Evolutionary conservation across 306 rosid species (phyloP).

Genomic region (Inga laurina): DNA sequence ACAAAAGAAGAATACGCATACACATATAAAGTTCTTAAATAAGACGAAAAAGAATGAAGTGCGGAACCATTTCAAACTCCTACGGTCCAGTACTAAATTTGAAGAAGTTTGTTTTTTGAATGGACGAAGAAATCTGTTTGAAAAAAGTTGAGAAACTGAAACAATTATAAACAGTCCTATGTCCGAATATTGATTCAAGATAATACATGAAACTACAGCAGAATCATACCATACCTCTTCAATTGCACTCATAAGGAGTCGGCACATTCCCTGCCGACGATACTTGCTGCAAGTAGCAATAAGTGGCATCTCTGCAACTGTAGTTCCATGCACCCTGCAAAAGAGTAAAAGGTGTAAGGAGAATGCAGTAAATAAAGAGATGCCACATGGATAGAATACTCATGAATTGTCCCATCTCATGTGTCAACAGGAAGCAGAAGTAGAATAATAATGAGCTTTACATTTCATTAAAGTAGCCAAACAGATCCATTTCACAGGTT

Average conservation of each 20-base stretch:
- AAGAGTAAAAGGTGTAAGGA: constrained; percentile 26
- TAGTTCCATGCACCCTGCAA: constrained; percentile 86
- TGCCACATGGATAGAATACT: constrained; percentile 14
- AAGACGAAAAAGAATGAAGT: constrained; percentile 9
- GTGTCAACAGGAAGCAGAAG: background rate
- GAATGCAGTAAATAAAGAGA: constrained; percentile 14
- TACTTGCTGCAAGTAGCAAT: constrained; percentile 90
- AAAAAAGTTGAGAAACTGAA: background rate
- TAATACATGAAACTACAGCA: constrained; percentile 25
- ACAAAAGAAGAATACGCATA: constrained; percentile 23
- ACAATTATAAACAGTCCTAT: background rate
- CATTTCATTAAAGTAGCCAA: constrained; percentile 23
- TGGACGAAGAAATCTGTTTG: constrained; percentile 9
- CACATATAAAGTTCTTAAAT: constrained; percentile 30
- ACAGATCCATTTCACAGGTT: background rate
- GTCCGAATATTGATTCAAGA: constrained; percentile 7
- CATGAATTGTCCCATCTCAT: background rate
- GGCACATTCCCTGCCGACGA: constrained; percentile 98
- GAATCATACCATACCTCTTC: constrained; percentile 64
- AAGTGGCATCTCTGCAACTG: constrained; percentile 95
- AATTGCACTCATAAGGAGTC: constrained; percentile 75
- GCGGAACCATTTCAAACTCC: constrained; percentile 19
- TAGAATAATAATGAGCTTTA: constrained; percentile 11
- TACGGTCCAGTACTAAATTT: background rate
- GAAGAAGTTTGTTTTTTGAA: background rate